A percentile compares a stretch with the other conserved stretches of the same genome.
Evolutionary conservation across 352 stramenopile species (phyloP).

Genomic region (Phytophthora sp.): DNA sequence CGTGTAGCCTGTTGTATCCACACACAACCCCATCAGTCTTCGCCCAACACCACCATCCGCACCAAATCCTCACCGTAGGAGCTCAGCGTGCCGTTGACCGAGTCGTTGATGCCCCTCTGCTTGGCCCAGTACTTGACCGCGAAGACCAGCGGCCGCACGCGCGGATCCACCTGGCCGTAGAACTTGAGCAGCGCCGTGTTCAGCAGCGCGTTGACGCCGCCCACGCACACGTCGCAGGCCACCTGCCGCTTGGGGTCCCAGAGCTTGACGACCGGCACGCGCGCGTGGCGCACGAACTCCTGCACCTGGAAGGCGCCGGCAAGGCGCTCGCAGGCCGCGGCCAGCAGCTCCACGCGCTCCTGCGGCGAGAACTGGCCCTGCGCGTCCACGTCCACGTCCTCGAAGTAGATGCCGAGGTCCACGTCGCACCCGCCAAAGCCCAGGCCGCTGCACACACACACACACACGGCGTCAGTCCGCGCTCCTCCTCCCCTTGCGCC

Average conservation of each 20-base stretch:
- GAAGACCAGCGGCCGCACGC: slow-evolving; percentile 93
- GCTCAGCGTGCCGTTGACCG: slow-evolving; percentile 95
- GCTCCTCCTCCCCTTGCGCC: background rate
- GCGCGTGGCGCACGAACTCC: slow-evolving; percentile 76
- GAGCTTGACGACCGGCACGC: slow-evolving; percentile 80
- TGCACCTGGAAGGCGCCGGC: slow-evolving; percentile 57
- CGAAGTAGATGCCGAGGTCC: slow-evolving; percentile 85
- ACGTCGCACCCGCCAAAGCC: slow-evolving; percentile 82
- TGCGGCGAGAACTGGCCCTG: slow-evolving; percentile 63
- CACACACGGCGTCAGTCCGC: background rate
- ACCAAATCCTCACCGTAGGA: slow-evolving; percentile 89
- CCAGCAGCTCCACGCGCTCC: slow-evolving; percentile 67
- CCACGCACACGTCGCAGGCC: slow-evolving; percentile 77
- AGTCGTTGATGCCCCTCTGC: slow-evolving; percentile 96
- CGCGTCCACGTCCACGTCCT: slow-evolving; percentile 61
- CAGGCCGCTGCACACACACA: slow-evolving; percentile 48
- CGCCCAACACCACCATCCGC: background rate
- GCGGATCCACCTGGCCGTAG: slow-evolving; percentile 73
- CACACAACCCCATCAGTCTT: slow-evolving; percentile 1
- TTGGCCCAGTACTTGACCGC: slow-evolving; percentile 99
- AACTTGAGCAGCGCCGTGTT: slow-evolving; percentile 84
- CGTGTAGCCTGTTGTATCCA: slow-evolving; percentile 83
- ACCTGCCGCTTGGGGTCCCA: slow-evolving; percentile 71
- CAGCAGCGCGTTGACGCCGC: slow-evolving; percentile 68
- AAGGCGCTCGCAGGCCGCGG: slow-evolving; percentile 51